These are phyloP conservation scores for Entomophthora muscae DNA, from an alignment of 371 early-diverging fungal genomes.

Conservation along the genomic window DNA sequence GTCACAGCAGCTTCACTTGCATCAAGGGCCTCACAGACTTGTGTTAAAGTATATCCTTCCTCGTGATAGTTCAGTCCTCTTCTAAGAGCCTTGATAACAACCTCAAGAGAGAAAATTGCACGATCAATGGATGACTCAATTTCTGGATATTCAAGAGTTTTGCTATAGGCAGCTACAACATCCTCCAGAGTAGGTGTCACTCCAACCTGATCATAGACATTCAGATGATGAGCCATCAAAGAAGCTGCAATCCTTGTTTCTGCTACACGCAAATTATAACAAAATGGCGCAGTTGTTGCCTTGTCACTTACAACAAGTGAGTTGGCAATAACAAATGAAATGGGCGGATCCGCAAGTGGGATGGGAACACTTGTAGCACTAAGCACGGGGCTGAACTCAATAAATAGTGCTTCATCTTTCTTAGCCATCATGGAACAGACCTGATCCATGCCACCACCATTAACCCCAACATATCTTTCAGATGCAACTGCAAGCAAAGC, in stretches of 20 bases:
- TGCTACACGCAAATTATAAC: slow-evolving; percentile 90
- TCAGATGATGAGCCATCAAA: slow-evolving; percentile 35
- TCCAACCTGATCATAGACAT: slow-evolving; percentile 19
- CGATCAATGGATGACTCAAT: slow-evolving; percentile 20
- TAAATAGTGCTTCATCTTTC: slow-evolving; percentile 49
- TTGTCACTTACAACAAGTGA: slow-evolving; percentile 78
- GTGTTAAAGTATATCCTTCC: slow-evolving; percentile 35
- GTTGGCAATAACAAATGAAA: slow-evolving; percentile 80
- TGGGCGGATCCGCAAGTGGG: slow-evolving; percentile 25
- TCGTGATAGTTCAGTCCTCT: slow-evolving; percentile 6
- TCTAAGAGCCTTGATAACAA: background rate
- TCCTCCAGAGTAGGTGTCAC: slow-evolving; percentile 35
- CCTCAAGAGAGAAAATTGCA: slow-evolving; percentile 14
- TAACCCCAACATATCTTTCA: slow-evolving; percentile 71
- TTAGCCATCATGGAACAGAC: slow-evolving; percentile 65
- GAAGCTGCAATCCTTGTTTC: slow-evolving; percentile 74
- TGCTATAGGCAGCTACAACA: slow-evolving; percentile 39
- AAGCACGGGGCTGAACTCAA: slow-evolving; percentile 69
- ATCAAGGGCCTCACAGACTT: slow-evolving; percentile 38
- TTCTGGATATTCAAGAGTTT: slow-evolving; percentile 9
- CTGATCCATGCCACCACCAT: slow-evolving; percentile 84
- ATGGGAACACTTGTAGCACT: slow-evolving; percentile 40
- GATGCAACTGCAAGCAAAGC: slow-evolving; percentile 58
- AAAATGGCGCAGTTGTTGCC: slow-evolving; percentile 64
- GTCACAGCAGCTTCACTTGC: slow-evolving; percentile 30